Evolutionary conservation across 192 early-diverging fungal genomes (phyloP), one percentile per base, ranked within the genome.

Genomic region (Coemansia sp.): DNA sequence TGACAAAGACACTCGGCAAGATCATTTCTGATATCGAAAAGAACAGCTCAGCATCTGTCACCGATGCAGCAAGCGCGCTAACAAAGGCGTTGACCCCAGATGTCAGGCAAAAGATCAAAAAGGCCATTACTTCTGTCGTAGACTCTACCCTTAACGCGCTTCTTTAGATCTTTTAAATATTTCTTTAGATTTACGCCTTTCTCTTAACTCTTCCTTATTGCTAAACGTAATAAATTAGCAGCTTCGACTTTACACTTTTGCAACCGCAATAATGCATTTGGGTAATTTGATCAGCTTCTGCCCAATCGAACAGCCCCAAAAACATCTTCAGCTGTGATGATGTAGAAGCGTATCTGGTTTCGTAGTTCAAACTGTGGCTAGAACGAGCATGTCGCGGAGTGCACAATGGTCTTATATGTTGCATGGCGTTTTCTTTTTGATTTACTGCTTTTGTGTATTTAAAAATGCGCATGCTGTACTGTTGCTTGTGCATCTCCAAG

Each of bases 61-160:
- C 23, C n/a, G 78, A 81, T 28, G 78, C 78, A 20, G 20, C 72
- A 1, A 58, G 35, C 10, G 69, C 78, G 16, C 39, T 81, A 3
- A 46, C 52, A 53, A 81, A 81, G 78, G 78, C 78, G 0, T 29
- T 81, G 56, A 81, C 78, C n/a, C 78, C 78, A 18, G 78, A 81
- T 18, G 59, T 81, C 40, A 81, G 56, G 63, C 66, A 68, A 40
- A 81, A 81, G 67, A 52, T 81, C 25, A 81, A 81, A 67, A 81
- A 81, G 69, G 78, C 78, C 16, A 72, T 81, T 31, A 63, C 35
- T 39, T 72, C 78, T 37, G 51, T 81, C 15, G 73, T 75, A 13
- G 69, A 81, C 29, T 72, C 78, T 21, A 75, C 78, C 12, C 63
- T 81, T 29, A 75, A 68, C 34, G 72, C 78, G 5, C 29, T 75